A percentile compares a stretch with the other conserved stretches of the same genome.
phyloP scores from a whole-genome alignment of 2,329 filamentous ascomycete species.

The Colletotrichum costaricense region DNA sequence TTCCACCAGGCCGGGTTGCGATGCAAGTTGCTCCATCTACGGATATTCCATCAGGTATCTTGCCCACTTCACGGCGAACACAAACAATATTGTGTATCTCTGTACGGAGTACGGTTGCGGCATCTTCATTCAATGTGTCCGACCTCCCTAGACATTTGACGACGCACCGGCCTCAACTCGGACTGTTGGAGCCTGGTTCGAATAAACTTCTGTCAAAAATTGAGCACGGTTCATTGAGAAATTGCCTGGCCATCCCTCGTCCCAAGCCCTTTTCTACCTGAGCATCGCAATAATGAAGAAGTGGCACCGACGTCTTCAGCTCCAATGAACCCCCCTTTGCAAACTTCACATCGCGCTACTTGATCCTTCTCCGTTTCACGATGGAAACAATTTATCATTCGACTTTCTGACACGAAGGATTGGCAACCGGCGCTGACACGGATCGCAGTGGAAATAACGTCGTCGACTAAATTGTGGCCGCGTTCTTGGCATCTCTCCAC shows the following conservation, averaged over 20 bases:
- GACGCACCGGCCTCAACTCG: not conserved
- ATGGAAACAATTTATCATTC: not conserved
- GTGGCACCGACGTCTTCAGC: not conserved
- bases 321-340: not conserved
- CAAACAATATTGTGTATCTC: not conserved
- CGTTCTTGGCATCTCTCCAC: conserved; percentile 19
- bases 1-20: not conserved
- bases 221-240: not conserved
- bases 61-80: not conserved
- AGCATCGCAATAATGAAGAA: not conserved
- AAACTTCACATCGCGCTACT: not conserved
- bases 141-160: not conserved
- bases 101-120: not conserved
- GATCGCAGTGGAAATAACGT: conserved; percentile 25
- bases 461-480: not conserved
- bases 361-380: not conserved
- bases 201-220: not conserved
- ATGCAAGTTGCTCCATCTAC: not conserved
- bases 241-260: not conserved
- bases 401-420: not conserved
- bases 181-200: not conserved
- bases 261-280: not conserved
- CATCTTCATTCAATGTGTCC: not conserved
- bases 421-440: not conserved
- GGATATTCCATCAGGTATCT: not conserved